phyloP scores from a whole-genome alignment of 2,329 filamentous ascomycete species.

The Fusarium aywerte region DNA sequence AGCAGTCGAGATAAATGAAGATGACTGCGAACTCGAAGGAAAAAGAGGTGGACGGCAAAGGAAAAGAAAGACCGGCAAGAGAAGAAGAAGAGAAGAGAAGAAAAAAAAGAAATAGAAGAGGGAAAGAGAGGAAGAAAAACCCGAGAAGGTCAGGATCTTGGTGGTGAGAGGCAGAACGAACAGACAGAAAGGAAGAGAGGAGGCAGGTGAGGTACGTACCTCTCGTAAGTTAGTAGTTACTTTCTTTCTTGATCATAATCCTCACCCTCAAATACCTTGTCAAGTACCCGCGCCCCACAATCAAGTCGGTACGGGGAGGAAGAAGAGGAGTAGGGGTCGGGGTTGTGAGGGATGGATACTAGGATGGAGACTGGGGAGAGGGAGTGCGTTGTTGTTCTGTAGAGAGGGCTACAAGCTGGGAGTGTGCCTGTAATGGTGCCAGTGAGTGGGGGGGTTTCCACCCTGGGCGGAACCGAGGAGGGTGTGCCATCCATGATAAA shows the following conservation, averaged over 20 bases:
- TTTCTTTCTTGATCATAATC: conserved; percentile 20
- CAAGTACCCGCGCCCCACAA: conserved; percentile 29
- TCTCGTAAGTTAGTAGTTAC: neutral
- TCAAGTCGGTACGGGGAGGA: conserved; percentile 41
- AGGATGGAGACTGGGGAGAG: neutral
- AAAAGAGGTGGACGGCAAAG: conserved; percentile 48
- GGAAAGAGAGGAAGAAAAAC: conserved; percentile 40
- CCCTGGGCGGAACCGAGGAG: conserved; percentile 18
- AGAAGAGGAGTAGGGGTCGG: conserved; percentile 26
- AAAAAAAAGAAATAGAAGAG: conserved; percentile 50
- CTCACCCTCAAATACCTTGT: conserved; percentile 38
- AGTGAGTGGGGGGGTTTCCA: conserved; percentile 3
- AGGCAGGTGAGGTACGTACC: conserved; percentile 48
- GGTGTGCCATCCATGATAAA: conserved; percentile 27
- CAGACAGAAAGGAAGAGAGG: conserved; percentile 30
- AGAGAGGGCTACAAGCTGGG: neutral
- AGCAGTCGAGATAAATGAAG: conserved; percentile 62
- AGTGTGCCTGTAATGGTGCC: neutral
- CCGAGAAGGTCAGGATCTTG: conserved; percentile 44
- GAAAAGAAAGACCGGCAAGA: conserved; percentile 40
- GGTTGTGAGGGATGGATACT: neutral
- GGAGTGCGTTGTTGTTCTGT: neutral
- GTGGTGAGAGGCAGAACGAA: conserved; percentile 47
- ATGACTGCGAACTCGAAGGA: conserved; percentile 63
- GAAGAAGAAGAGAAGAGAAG: conserved; percentile 45